These are phyloP conservation scores for Platanus orientalis DNA, from an alignment of 164 flowering plant species.

Conservation along the genomic window DNA sequence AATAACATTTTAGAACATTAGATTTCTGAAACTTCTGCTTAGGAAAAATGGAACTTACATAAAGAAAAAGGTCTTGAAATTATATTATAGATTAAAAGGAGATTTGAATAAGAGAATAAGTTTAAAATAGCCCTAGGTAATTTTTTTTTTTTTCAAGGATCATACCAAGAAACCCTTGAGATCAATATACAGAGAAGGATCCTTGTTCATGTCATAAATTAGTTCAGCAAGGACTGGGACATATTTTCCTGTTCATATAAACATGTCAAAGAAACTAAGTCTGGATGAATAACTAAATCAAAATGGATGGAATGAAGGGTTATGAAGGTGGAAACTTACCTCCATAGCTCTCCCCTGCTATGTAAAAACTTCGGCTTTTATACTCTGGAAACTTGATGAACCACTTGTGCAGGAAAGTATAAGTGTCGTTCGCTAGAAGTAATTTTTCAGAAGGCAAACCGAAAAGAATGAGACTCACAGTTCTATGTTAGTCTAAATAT, in stretches of 20 bases:
- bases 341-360: slow-evolving; percentile 98
- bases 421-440: slow-evolving; percentile 66
- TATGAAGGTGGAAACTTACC: slow-evolving; percentile 35
- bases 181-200: slow-evolving; percentile 52
- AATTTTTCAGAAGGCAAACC: background rate
- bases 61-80: too few relatives aligned
- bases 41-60: too few relatives aligned
- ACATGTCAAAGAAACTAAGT: background rate
- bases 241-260: slow-evolving; percentile 62
- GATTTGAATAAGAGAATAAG: background rate
- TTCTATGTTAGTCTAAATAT: background rate
- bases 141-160: too few relatives aligned
- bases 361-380: slow-evolving; percentile 48
- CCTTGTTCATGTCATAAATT: slow-evolving; percentile 68
- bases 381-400: slow-evolving; percentile 77
- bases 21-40: too few relatives aligned
- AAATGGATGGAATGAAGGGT: background rate
- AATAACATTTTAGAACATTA: too few relatives aligned
- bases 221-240: slow-evolving; percentile 87
- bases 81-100: background rate
- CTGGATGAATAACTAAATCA: background rate
- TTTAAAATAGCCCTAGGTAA: background rate
- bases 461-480: background rate
- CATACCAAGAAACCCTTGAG: slow-evolving; percentile 85
- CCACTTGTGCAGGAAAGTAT: slow-evolving; percentile 78